These are phyloP conservation scores for Tuber borchii DNA, from an alignment of 495 filamentous ascomycete species.

Conservation along the genomic window DNA sequence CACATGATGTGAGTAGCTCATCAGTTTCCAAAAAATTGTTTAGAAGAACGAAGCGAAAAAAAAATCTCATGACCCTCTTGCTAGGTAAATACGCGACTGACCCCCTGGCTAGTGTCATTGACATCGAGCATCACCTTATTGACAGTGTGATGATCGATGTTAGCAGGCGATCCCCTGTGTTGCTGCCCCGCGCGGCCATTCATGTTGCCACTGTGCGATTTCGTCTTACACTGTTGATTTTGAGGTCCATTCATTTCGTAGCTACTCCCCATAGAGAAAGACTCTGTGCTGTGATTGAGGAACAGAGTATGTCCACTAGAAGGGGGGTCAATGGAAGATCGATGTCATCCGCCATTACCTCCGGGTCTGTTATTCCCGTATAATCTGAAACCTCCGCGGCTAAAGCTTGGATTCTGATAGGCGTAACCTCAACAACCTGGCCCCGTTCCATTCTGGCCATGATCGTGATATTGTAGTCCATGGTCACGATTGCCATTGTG, in stretches of 20 bases:
- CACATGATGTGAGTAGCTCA: too few relatives aligned
- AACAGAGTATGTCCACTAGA: constrained; percentile 13
- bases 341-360: constrained; percentile 8
- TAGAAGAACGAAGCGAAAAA: too few relatives aligned
- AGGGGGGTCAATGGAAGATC: constrained; percentile 17
- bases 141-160: background rate
- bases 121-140: background rate
- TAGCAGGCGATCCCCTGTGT: background rate
- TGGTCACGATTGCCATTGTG: constrained; percentile 10
- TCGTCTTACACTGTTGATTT: constrained; percentile 20
- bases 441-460: constrained; percentile 12
- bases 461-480: background rate
- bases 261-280: constrained; percentile 17
- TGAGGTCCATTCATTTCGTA: constrained; percentile 22
- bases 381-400: constrained; percentile 3
- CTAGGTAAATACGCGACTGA: too few relatives aligned
- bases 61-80: too few relatives aligned
- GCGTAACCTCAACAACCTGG: constrained; percentile 10
- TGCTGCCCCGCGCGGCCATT: background rate
- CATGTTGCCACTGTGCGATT: constrained; percentile 11
- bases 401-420: background rate
- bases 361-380: constrained; percentile 14
- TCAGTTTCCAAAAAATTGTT: too few relatives aligned
- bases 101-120: background rate
- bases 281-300: constrained; percentile 12